Evolutionary conservation across 2,329 filamentous ascomycete genomes (phyloP).

Genomic region (Aspergillus arachidicola): DNA sequence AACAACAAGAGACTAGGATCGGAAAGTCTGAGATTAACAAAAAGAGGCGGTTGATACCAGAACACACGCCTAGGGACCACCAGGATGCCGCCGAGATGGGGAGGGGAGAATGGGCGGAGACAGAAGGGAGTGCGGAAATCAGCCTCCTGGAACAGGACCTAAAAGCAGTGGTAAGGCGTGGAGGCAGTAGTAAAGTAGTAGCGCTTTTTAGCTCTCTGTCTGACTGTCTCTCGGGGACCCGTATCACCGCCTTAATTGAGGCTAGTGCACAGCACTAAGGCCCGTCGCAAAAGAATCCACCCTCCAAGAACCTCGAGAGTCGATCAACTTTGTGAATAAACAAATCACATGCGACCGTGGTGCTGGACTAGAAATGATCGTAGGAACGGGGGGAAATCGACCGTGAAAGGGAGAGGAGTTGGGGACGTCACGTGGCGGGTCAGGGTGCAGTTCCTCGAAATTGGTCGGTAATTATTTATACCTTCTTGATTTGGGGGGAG

Average conservation of each 20-base stretch:
- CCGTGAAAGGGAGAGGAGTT: conserved; percentile 12
- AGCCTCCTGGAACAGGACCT: conserved; percentile 28
- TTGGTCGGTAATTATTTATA: conserved; percentile 2
- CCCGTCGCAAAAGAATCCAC: conserved; percentile 18
- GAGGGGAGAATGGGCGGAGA: conserved; percentile 15
- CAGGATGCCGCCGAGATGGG: conserved; percentile 27
- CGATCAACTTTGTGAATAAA: conserved; percentile 8
- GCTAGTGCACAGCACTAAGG: conserved; percentile 28
- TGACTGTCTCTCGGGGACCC: conserved; percentile 13
- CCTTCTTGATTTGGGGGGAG: background rate
- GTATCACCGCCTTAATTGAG: conserved; percentile 29
- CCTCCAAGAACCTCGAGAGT: conserved; percentile 10
- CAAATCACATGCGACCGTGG: conserved; percentile 15
- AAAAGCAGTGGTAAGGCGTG: conserved; percentile 15
- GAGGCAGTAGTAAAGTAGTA: conserved; percentile 13
- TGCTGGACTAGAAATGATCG: conserved; percentile 14
- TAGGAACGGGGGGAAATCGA: conserved; percentile 7
- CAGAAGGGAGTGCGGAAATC: conserved; percentile 17
- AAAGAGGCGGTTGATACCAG: conserved; percentile 13
- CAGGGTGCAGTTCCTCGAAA: conserved; percentile 11
- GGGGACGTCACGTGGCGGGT: conserved; percentile 20
- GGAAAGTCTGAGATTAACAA: conserved; percentile 11
- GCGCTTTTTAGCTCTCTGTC: conserved; percentile 23
- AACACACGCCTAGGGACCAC: conserved; percentile 21
- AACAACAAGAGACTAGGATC: conserved; percentile 14